Conservation (phyloP, 345 rosid species). For the Clausena lansium region DNA sequence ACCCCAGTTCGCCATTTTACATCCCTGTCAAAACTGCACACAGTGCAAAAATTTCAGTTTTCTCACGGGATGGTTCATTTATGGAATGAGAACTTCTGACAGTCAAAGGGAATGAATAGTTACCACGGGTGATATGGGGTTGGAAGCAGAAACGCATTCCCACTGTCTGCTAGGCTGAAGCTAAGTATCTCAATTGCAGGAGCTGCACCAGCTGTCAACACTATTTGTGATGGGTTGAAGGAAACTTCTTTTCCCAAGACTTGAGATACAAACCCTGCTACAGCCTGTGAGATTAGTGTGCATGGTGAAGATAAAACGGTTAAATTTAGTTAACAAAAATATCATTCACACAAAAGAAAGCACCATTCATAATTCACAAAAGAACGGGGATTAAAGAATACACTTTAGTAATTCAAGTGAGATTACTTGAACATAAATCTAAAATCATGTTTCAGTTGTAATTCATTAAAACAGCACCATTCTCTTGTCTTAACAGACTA, state of each 20-base stretch:
- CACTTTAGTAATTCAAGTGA: not conserved
- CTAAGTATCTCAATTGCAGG: slow-evolving; percentile 81
- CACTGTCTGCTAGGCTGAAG: slow-evolving; percentile 89
- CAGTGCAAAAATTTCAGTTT: slow-evolving; percentile 24
- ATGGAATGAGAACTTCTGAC: slow-evolving; percentile 2
- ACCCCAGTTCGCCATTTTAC: slow-evolving; percentile 89
- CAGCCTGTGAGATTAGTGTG: slow-evolving; percentile 45
- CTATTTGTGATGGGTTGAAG: slow-evolving; percentile 62
- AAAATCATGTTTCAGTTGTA: not conserved
- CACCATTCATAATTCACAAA: not conserved
- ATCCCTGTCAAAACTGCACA: slow-evolving; percentile 73
- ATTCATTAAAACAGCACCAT: not conserved
- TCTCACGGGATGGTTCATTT: not conserved
- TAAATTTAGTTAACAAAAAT: not conserved
- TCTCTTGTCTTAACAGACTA: too few relatives aligned
- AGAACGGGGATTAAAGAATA: not conserved
- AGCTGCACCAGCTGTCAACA: slow-evolving; percentile 65
- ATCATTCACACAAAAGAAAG: slow-evolving; percentile 1
- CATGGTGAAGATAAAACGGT: slow-evolving; percentile 5
- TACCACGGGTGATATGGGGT: slow-evolving; percentile 86
- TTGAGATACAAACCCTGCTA: slow-evolving; percentile 77
- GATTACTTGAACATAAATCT: not conserved
- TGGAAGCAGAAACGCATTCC: slow-evolving; percentile 93
- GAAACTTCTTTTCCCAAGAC: slow-evolving; percentile 46
- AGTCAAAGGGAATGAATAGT: not conserved